Conservation (phyloP, 306 rosid genomes). For the Vigna mungo region DNA sequence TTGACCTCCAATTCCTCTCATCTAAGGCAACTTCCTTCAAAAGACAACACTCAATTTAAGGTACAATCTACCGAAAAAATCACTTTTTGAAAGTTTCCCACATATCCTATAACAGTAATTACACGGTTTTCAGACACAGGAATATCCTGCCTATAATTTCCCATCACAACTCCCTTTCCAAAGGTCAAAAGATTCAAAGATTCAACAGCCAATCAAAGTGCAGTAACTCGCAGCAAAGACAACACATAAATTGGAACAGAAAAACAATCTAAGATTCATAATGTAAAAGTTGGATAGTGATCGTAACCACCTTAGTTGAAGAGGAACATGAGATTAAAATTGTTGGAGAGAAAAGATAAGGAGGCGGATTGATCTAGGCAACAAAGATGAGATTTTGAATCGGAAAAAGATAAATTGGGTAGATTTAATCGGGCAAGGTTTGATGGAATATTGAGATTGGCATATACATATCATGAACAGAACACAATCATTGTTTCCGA, state of each 20-base stretch:
- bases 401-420: background rate
- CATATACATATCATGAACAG: background rate
- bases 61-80: background rate
- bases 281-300: background rate
- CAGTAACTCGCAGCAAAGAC: background rate
- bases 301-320: background rate
- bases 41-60: background rate
- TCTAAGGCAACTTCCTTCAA: background rate
- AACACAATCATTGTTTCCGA: slow-evolving; percentile 3
- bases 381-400: background rate
- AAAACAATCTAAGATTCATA: background rate
- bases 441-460: background rate
- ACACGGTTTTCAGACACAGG: background rate
- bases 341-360: background rate
- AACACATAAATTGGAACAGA: background rate
- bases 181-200: background rate
- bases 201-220: background rate
- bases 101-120: background rate
- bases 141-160: background rate
- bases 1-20: background rate
- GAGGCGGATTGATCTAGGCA: background rate
- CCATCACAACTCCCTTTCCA: background rate
- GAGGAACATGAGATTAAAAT: background rate
- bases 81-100: background rate
- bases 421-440: background rate